Conservation (phyloP, 2,329 filamentous ascomycete genomes). For the Amphichorda felina region DNA sequence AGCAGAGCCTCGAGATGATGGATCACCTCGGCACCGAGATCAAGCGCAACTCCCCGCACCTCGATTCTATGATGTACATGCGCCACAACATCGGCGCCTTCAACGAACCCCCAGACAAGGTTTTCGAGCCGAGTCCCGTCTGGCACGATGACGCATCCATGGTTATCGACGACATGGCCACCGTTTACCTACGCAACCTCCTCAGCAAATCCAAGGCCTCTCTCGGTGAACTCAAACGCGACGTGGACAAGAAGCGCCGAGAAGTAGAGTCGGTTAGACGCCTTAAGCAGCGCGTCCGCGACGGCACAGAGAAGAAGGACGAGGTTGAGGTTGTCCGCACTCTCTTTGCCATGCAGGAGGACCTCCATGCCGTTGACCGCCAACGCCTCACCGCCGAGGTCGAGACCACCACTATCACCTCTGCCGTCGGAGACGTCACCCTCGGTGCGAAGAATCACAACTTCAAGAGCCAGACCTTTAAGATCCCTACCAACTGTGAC, state of each 20-base stretch:
- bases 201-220: constrained; percentile 82
- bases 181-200: constrained; percentile 84
- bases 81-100: constrained; percentile 77
- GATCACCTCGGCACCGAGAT: constrained; percentile 70
- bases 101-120: constrained; percentile 74
- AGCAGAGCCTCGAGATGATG: constrained; percentile 60
- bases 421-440: constrained; percentile 82
- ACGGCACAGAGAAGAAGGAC: constrained; percentile 79
- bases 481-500: constrained; percentile 97
- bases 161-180: constrained; percentile 75
- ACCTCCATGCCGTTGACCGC: constrained; percentile 72
- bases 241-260: constrained; percentile 74
- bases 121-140: constrained; percentile 87
- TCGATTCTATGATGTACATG: constrained; percentile 98
- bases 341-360: constrained; percentile 77
- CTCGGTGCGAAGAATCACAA: constrained; percentile 90
- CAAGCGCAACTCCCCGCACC: constrained; percentile 69
- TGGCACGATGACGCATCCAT: constrained; percentile 92
- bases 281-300: constrained; percentile 62
- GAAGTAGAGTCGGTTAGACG: constrained; percentile 73
- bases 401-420: constrained; percentile 86
- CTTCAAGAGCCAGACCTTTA: constrained; percentile 98
- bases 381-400: constrained; percentile 81
- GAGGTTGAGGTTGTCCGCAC: constrained; percentile 75
- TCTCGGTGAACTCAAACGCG: constrained; percentile 65